Evolutionary conservation across 2,329 filamentous ascomycete genomes (phyloP), one percentile per base, ranked within the genome.

Genomic region (Penicillium nordicum): DNA sequence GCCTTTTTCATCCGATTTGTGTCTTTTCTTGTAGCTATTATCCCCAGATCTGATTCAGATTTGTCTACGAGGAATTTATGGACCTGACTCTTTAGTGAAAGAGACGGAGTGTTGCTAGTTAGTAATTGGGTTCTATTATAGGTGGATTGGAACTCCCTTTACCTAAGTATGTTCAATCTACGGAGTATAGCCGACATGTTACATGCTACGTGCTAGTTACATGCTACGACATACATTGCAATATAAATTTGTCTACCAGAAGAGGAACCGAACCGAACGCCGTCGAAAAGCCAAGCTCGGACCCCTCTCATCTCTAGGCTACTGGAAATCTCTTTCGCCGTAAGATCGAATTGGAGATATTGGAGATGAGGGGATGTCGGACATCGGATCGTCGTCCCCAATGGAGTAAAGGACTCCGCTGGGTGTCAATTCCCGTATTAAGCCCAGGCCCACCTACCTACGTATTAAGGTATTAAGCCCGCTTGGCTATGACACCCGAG

Each of bases 1-100:
- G 14, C 5, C 14, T n/a, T 25, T 46, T 10, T 21, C 43, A 46
- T 46, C 21, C 16, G 32, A 32, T 8, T 34, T 34, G 6, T 37
- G n/a, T 30, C 32, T 48, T 34, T 37, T 36, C 29, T 32, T 50
- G 52, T 50, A 50, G 45, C 38, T 49, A 50, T n/a, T 30, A 37
- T 7, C 32, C 41, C 16, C 32, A 43, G n/a, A n/a, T 18, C 27
- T 29, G 37, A 32, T 36, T 34, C 29, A 8, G 18, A 23, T 45
- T 37, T 37, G 50, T 45, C 50, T 50, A 49, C 34, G 8, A 37
- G 18, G 30, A 48, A 38, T 25, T 37, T 32, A 48, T 27, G 21
- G 16, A 21, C 44, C 14, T 7, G 27, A 12, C 11, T 37, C 30
- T 23, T 7, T n/a, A 12, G 1, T 30, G 23, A 27, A 27, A 4